Percentiles rank a stretch among this genome's conserved stretches.
Conservation (phyloP, 495 filamentous ascomycete species). For the Astrothelium subdiscretum region DNA sequence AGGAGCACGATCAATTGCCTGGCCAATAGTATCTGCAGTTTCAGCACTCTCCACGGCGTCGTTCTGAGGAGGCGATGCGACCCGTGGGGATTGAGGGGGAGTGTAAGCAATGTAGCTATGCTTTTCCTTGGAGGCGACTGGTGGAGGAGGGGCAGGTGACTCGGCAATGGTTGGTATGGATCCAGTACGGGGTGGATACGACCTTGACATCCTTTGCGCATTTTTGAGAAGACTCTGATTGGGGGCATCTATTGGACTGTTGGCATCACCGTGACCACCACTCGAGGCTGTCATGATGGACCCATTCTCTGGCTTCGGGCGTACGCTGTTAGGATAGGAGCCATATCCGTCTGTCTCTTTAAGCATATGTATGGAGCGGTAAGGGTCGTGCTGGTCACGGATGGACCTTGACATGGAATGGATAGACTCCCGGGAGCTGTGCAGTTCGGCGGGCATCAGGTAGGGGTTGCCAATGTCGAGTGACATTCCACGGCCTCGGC, state of each 20-base stretch:
- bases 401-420: conserved; percentile 69
- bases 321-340: conserved; percentile 13
- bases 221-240: conserved; percentile 39
- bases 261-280: conserved; percentile 32
- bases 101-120: conserved; percentile 1
- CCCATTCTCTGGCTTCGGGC: conserved; percentile 42
- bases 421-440: conserved; percentile 72
- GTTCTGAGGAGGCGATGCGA: conserved; percentile 16
- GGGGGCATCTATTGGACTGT: neutral
- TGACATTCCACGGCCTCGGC: conserved; percentile 61
- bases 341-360: conserved; percentile 38
- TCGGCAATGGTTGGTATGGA: conserved; percentile 26
- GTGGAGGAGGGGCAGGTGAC: conserved; percentile 18
- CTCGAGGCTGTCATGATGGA: conserved; percentile 53
- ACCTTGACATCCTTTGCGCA: conserved; percentile 54
- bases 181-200: conserved; percentile 37
- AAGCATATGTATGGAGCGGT: conserved; percentile 57
- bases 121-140: neutral
- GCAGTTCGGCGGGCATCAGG: conserved; percentile 69
- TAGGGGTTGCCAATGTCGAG: conserved; percentile 81
- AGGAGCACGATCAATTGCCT: neutral
- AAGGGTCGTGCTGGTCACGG: conserved; percentile 65
- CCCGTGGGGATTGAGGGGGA: neutral
- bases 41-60: conserved; percentile 11
- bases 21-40: neutral